Base-by-base conservation (phyloP, 805 yeast species). In the Yarrowia phangngaensis region DNA sequence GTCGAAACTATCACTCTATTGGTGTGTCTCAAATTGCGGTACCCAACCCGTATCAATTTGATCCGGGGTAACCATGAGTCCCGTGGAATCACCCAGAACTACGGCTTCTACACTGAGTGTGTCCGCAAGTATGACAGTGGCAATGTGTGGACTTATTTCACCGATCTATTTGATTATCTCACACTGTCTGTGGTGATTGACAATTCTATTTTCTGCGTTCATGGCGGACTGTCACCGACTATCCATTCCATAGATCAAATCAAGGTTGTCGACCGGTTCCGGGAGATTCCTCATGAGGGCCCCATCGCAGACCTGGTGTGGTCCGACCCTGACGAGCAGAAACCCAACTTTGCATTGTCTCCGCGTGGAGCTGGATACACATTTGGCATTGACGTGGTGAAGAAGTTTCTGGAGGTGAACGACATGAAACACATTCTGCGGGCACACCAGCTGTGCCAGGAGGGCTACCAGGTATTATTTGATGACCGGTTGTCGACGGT, bases 241-340 rank as follows among this genome's bases (percentile, higher is more conserved):
- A 86, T 95, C 36, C 97, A 90, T 61, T 84, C 92, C 6, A 74
- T 92, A 16, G 97, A 92, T 62, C 97, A 94, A 56, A 86, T 92
- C 45, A 73, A 84, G 54, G 80, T 92, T 12, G 81, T 94, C 7
- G 98, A 92, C 65, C 65, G 99, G 52, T 90, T 88, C 62, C 78
- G 81, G 55, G 99, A 92, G 63, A 87, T 94, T 9, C 99, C 99
- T 0, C 98, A 94, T 58, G 98, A 92, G 63, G 99, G 99, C 0
- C 95, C 97, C 12, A 92, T 92, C 97, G 98, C 98, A 1, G 99
- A 92, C 64, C 70, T 92, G 43, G 97, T 92, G 14, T 92, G 99
- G 99, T 82, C 92, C 16, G 99, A 92, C 61, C 99, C 99, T 0
- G 97, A 94, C 64, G 83, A 84, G 23, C 85, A 83, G 50, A 71